Conservation (phyloP, 345 rosid genomes). For the Dipteronia dyeriana region DNA sequence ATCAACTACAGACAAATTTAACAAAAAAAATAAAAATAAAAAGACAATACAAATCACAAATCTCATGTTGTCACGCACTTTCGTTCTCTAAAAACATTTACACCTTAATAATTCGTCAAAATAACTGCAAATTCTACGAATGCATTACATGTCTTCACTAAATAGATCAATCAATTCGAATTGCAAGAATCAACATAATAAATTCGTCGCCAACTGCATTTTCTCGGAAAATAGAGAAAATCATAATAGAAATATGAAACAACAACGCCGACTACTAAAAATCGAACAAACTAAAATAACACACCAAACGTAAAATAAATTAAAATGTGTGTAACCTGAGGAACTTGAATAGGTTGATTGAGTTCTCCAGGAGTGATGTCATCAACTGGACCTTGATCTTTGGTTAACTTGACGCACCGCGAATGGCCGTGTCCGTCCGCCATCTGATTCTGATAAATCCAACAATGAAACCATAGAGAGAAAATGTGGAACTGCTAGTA, state of each 20-base stretch:
- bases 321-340: slow-evolving; percentile 46
- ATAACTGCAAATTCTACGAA: too few species aligned
- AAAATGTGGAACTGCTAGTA: background rate
- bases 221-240: background rate
- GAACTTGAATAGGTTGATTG: slow-evolving; percentile 86
- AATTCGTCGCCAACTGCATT: background rate
- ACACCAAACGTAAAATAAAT: background rate
- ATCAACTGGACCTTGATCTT: slow-evolving; percentile 58
- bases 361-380: slow-evolving; percentile 90
- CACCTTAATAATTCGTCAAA: too few species aligned
- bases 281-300: background rate
- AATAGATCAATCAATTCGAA: too few species aligned
- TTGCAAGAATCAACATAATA: too few species aligned
- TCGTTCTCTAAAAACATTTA: too few species aligned
- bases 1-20: slow-evolving; percentile 11
- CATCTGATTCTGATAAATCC: slow-evolving; percentile 37
- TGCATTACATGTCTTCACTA: too few species aligned
- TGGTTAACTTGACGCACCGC: slow-evolving; percentile 65
- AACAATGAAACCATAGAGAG: background rate
- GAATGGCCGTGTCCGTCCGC: slow-evolving; percentile 58
- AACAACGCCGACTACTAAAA: background rate
- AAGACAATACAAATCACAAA: too few species aligned
- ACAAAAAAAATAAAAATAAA: background rate
- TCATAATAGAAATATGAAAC: background rate
- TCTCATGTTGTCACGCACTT: too few species aligned